Conservation (phyloP, 2,329 filamentous ascomycete species). For the Fusarium compactum region DNA sequence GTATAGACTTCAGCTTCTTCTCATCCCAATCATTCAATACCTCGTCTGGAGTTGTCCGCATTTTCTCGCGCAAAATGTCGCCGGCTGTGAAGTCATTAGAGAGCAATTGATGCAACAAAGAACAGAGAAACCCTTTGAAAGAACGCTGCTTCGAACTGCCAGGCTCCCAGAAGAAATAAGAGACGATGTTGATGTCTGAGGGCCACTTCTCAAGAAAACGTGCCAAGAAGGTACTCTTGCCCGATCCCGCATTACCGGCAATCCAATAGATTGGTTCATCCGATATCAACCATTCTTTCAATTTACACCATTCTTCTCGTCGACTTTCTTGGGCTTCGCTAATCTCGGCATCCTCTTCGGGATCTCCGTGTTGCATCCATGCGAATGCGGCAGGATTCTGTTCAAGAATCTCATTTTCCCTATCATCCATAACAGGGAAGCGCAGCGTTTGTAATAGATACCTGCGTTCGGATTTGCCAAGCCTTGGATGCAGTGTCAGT, state of each 20-base stretch:
- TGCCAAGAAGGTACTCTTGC: constrained; percentile 6
- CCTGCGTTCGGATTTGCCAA: neutral
- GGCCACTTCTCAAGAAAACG: neutral
- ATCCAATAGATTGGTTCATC: constrained; percentile 3
- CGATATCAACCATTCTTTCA: neutral
- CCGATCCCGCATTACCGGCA: constrained; percentile 7
- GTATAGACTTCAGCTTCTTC: neutral
- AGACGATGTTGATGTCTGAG: neutral
- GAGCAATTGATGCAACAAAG: neutral
- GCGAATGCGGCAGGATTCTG: neutral
- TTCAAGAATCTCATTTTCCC: neutral
- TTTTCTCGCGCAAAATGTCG: neutral
- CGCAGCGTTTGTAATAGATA: neutral
- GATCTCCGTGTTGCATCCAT: neutral
- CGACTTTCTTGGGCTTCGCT: neutral
- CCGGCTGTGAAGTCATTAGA: neutral
- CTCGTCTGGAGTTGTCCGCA: neutral
- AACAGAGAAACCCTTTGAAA: constrained; percentile 5
- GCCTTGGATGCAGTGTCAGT: neutral
- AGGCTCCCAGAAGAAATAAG: constrained; percentile 14
- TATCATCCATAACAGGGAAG: neutral
- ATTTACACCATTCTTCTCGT: neutral
- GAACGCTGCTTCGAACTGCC: neutral
- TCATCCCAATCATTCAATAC: constrained; percentile 1
- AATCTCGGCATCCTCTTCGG: neutral